Percentiles rank a stretch among this genome's conserved stretches.
phyloP scores from a whole-genome alignment of 2,329 filamentous ascomycete species.

The Sporothrix mexicana region DNA sequence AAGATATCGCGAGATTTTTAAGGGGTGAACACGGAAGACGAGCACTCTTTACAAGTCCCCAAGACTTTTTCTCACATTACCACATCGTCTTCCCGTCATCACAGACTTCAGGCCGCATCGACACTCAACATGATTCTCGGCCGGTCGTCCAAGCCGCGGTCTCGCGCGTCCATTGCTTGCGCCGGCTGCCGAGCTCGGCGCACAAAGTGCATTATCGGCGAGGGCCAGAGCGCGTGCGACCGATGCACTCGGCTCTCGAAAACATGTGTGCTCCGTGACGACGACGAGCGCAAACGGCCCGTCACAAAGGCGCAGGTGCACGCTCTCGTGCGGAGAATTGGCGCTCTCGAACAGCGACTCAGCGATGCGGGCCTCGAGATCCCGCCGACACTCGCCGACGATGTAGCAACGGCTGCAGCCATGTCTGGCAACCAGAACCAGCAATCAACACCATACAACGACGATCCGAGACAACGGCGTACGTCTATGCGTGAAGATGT shows the following conservation, averaged over 20 bases:
- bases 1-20: conserved; percentile 20
- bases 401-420: conserved; percentile 11
- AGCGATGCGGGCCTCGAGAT: conserved; percentile 33
- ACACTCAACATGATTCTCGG: conserved; percentile 30
- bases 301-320: conserved; percentile 34
- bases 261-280: conserved; percentile 33
- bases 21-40: not conserved
- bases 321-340: conserved; percentile 30
- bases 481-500: conserved; percentile 14
- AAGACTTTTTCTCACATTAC: no score
- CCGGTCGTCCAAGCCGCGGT: conserved; percentile 32
- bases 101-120: not conserved
- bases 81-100: no score
- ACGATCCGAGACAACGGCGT: not conserved
- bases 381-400: conserved; percentile 22
- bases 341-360: conserved; percentile 29
- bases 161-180: conserved; percentile 34
- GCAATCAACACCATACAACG: not conserved
- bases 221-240: conserved; percentile 31
- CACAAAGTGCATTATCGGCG: conserved; percentile 35
- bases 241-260: conserved; percentile 29
- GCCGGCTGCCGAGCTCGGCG: conserved; percentile 34
- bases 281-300: conserved; percentile 34
- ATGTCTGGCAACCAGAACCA: not conserved
- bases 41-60: no score